These are phyloP conservation scores for Penicillium capsulatum DNA, from an alignment of 2,329 filamentous ascomycete genomes.

Conservation along the genomic window DNA sequence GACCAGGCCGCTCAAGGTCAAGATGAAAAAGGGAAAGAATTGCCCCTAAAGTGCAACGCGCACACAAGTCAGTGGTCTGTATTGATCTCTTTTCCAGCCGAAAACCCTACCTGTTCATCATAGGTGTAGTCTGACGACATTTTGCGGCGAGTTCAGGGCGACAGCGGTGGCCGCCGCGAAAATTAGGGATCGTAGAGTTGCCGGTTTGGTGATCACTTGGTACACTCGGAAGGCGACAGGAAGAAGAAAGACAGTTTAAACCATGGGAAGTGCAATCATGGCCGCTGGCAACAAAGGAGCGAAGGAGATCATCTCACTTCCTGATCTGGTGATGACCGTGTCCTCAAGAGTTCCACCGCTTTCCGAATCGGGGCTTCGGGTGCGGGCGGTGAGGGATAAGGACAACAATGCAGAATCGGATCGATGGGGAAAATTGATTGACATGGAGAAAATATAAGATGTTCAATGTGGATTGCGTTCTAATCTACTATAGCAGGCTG, in stretches of 20 bases:
- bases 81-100: background rate
- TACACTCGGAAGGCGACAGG: conserved; percentile 1
- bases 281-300: conserved; percentile 20
- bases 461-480: too few relatives aligned
- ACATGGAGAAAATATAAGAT: too few relatives aligned
- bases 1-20: conserved; percentile 81
- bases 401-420: conserved; percentile 12
- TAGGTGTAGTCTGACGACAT: conserved; percentile 96
- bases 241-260: conserved; percentile 4
- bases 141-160: conserved; percentile 30
- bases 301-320: conserved; percentile 26
- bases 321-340: conserved; percentile 38
- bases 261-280: conserved; percentile 11
- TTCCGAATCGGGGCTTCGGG: conserved; percentile 15
- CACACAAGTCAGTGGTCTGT: background rate
- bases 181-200: conserved; percentile 24
- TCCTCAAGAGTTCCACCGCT: conserved; percentile 36
- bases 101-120: conserved; percentile 79
- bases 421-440: conserved; percentile 8
- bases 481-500: too few relatives aligned
- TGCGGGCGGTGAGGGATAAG: conserved; percentile 17
- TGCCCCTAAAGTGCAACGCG: conserved; percentile 60
- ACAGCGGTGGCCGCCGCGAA: conserved; percentile 33
- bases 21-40: conserved; percentile 98
- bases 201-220: conserved; percentile 18